Evolutionary conservation across 441 rosid species (phyloP).

Genomic region (Syzygium syzygioides): DNA sequence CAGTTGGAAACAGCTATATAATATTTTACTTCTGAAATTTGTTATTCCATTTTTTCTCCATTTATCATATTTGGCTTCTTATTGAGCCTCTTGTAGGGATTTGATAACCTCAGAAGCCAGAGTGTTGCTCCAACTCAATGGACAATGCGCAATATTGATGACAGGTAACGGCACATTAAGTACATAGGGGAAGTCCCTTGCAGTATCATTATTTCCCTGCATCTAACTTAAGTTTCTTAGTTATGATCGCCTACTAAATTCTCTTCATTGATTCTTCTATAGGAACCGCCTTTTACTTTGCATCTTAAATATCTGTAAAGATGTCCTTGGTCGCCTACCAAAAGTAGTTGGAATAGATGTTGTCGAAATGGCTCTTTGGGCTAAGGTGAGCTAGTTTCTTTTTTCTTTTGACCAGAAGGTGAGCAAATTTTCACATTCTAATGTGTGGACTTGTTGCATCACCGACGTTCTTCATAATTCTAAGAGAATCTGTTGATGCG

Average conservation of each 20-base stretch:
- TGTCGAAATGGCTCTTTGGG: constrained; percentile 99
- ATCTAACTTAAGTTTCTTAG: background rate
- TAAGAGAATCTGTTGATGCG: background rate
- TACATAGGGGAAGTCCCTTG: background rate
- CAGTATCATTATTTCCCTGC: background rate
- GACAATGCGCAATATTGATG: constrained; percentile 98
- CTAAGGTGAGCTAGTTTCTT: constrained; percentile 55
- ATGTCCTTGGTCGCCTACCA: constrained; percentile 82
- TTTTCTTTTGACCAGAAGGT: background rate
- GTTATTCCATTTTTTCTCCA: background rate
- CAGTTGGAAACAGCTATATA: background rate
- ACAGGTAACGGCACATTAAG: constrained; percentile 43
- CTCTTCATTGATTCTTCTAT: constrained; percentile 6
- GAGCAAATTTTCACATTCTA: background rate
- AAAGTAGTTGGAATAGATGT: constrained; percentile 97
- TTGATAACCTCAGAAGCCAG: constrained; percentile 97
- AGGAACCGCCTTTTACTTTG: constrained; percentile 88
- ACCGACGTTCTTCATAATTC: background rate
- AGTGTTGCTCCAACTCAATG: constrained; percentile 97
- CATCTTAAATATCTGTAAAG: constrained; percentile 85
- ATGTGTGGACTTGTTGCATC: background rate
- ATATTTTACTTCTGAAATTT: background rate
- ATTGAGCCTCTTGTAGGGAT: constrained; percentile 59
- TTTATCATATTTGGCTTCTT: constrained; percentile 13
- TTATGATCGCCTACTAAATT: background rate